phyloP scores from a whole-genome alignment of 2,329 filamentous ascomycete species.

The Pseudogymnoascus sp. region DNA sequence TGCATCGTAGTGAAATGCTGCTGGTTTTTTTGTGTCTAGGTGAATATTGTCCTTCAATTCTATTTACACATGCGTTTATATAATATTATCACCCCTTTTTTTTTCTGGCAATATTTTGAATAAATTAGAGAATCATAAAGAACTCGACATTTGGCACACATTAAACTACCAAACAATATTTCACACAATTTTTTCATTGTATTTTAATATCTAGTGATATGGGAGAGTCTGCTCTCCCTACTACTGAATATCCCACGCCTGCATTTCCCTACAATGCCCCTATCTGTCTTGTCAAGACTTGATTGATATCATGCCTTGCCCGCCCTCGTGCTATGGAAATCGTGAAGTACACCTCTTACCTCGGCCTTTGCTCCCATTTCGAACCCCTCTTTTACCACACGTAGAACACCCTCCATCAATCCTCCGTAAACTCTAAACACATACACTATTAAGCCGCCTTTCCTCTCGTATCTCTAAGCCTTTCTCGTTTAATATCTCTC shows the following conservation, averaged over 20 bases:
- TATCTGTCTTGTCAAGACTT: background rate
- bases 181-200: background rate
- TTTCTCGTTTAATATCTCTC: background rate
- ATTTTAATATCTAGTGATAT: background rate
- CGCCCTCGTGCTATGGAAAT: background rate
- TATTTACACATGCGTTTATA: too few species aligned
- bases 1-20: too few species aligned
- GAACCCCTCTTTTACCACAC: background rate
- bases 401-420: background rate
- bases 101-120: background rate
- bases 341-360: background rate
- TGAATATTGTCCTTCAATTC: too few species aligned
- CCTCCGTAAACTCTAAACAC: background rate
- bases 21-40: too few species aligned
- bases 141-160: background rate
- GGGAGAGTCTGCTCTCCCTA: background rate
- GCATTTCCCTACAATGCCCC: background rate
- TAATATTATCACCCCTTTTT: background rate
- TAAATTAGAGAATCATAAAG: background rate
- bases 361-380: background rate
- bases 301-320: background rate
- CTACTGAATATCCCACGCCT: background rate
- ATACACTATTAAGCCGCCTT: background rate
- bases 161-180: background rate
- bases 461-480: background rate